phyloP scores from a whole-genome alignment of 768 basidiomycete genomes.

The Phlebiopsis gigantea region DNA sequence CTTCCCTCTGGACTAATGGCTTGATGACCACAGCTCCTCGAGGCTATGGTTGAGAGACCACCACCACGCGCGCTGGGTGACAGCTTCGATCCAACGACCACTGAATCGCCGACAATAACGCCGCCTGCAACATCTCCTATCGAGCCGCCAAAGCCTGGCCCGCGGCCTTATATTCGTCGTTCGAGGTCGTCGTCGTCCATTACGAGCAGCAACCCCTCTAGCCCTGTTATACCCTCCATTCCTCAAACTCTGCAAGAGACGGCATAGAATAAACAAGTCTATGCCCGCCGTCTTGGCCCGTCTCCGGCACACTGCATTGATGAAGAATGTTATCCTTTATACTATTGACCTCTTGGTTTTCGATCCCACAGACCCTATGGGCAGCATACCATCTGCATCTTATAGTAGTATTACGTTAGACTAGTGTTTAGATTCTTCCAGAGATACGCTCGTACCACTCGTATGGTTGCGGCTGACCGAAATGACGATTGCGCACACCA shows the following conservation, averaged over 20 bases:
- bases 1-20: neutral
- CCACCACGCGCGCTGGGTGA: constrained; percentile 70
- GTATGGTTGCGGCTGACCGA: neutral
- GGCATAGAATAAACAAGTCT: neutral
- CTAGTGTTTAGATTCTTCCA: neutral
- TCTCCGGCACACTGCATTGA: neutral
- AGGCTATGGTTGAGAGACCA: constrained; percentile 82
- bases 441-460: neutral
- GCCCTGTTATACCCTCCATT: constrained; percentile 1
- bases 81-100: constrained; percentile 28
- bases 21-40: constrained; percentile 50
- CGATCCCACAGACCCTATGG: neutral
- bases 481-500: neutral
- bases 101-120: neutral
- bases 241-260: constrained; percentile 10
- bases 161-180: constrained; percentile 58
- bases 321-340: neutral
- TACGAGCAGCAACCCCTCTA: neutral
- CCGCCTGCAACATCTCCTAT: constrained; percentile 14
- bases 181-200: constrained; percentile 40
- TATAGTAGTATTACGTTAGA: constrained; percentile 1
- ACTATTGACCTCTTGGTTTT: neutral
- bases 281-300: neutral
- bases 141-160: constrained; percentile 36
- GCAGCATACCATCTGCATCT: neutral